These are phyloP conservation scores for Boletus fagicola DNA, from an alignment of 768 basidiomycete genomes.

Conservation along the genomic window DNA sequence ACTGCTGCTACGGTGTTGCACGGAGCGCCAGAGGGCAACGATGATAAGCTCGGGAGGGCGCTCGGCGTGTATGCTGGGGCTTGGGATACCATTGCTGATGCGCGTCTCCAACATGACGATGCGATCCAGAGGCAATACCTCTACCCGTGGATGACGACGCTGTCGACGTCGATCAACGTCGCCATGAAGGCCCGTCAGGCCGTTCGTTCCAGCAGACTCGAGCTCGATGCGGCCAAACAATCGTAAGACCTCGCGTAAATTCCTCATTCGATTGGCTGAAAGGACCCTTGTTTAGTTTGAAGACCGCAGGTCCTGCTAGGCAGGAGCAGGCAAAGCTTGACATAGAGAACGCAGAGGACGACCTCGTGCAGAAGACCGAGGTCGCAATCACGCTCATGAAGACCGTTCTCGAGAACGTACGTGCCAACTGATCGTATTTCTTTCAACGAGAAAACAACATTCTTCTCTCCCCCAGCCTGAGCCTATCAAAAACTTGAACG, in stretches of 20 bases:
- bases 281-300: constrained; percentile 52
- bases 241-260: constrained; percentile 45
- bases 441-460: background rate
- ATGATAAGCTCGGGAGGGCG: constrained; percentile 74
- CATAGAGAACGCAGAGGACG: constrained; percentile 92
- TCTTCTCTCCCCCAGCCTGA: constrained; percentile 64
- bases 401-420: constrained; percentile 94
- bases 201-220: constrained; percentile 74
- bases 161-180: constrained; percentile 78
- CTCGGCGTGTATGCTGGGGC: constrained; percentile 76
- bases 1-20: constrained; percentile 51
- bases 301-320: constrained; percentile 67
- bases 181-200: constrained; percentile 92
- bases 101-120: constrained; percentile 78
- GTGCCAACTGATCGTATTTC: constrained; percentile 26
- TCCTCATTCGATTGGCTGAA: background rate
- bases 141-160: constrained; percentile 83
- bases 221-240: constrained; percentile 90
- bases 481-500: constrained; percentile 90
- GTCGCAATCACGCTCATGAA: constrained; percentile 97
- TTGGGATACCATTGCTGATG: constrained; percentile 80
- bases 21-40: constrained; percentile 43
- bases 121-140: constrained; percentile 66
- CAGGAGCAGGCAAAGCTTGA: constrained; percentile 93
- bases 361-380: constrained; percentile 96